These are phyloP conservation scores for Kodamaea ohmeri DNA, from an alignment of 1,139 yeast species.

Conservation along the genomic window DNA sequence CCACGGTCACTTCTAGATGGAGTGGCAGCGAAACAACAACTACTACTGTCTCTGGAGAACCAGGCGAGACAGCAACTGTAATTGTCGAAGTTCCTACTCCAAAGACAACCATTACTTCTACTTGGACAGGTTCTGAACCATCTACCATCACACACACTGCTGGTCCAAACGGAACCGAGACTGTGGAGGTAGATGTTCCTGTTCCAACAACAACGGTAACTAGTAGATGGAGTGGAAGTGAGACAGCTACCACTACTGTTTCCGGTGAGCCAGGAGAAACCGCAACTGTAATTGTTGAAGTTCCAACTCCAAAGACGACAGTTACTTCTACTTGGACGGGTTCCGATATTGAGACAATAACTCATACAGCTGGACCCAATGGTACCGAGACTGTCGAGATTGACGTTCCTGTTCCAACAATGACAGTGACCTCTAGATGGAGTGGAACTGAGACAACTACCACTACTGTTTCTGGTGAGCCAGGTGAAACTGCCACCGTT, in stretches of 20 bases:
- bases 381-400: conserved; percentile 8
- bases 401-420: too few species aligned
- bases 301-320: conserved; percentile 10
- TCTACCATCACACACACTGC: conserved; percentile 10
- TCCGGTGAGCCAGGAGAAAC: too few species aligned
- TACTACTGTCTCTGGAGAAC: conserved; percentile 7
- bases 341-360: conserved; percentile 20
- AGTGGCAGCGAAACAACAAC: conserved; percentile 10
- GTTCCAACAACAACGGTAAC: too few species aligned
- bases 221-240: too few species aligned
- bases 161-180: conserved; percentile 14
- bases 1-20: conserved; percentile 14
- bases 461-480: too few species aligned
- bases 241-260: too few species aligned
- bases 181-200: too few species aligned
- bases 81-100: conserved; percentile 17
- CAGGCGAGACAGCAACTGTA: conserved; percentile 11
- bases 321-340: conserved; percentile 27
- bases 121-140: conserved; percentile 11
- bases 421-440: too few species aligned
- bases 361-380: conserved; percentile 15
- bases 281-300: conserved; percentile 13
- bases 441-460: too few species aligned
- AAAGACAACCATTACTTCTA: conserved; percentile 18
- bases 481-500: too few species aligned